These are phyloP conservation scores for Lactarius sp. DNA, from an alignment of 768 basidiomycete species.

Conservation along the genomic window DNA sequence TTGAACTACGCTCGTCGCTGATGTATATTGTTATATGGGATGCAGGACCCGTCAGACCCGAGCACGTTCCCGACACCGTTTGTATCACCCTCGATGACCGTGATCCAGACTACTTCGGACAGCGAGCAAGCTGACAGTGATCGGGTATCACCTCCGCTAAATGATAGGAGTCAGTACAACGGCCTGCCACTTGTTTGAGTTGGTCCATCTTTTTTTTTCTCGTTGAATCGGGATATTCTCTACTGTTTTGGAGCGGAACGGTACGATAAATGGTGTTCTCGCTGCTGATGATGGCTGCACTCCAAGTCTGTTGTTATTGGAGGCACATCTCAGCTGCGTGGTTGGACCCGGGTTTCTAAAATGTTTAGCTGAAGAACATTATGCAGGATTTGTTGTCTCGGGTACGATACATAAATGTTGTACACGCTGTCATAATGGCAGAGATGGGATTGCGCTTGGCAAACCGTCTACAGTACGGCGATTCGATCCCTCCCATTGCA, in stretches of 20 bases:
- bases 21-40: not conserved
- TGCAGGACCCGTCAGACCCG: slow-evolving; percentile 6
- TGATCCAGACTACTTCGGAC: not conserved
- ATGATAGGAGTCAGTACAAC: not conserved
- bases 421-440: too few species aligned
- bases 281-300: not conserved
- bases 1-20: not conserved
- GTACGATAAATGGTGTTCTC: not conserved
- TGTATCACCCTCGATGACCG: not conserved
- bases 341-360: too few species aligned
- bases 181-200: slow-evolving; percentile 14
- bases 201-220: not conserved
- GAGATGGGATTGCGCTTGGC: not conserved
- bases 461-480: too few species aligned
- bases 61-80: not conserved
- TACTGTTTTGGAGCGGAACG: not conserved
- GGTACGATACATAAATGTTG: not conserved
- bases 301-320: not conserved
- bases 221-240: not conserved
- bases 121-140: not conserved
- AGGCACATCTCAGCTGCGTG: not conserved
- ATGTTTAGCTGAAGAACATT: not conserved
- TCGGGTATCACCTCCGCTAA: not conserved
- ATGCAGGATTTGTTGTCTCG: too few species aligned
- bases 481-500: too few species aligned